Conservation (phyloP, 2,329 filamentous ascomycete genomes). For the Claviceps africana region DNA sequence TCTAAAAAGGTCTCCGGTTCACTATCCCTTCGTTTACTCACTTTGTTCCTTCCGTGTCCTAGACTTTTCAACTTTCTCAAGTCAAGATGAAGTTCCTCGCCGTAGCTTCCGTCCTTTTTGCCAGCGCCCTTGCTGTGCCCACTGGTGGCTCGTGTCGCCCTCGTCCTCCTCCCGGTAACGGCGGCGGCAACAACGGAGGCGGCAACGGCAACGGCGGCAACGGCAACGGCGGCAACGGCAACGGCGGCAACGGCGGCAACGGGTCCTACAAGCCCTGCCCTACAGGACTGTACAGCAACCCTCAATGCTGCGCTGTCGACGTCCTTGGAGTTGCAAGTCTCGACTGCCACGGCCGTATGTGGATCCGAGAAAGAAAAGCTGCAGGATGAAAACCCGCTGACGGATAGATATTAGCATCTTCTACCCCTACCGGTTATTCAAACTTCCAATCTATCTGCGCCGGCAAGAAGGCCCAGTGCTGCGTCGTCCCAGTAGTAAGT, state of each 20-base stretch:
- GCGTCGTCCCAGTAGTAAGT: constrained; percentile 1
- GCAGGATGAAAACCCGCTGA: background rate
- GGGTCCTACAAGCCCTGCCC: constrained; percentile 1
- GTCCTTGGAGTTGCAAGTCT: constrained; percentile 7
- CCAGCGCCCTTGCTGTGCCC: constrained; percentile 8
- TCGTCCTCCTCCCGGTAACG: background rate
- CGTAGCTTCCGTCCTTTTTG: constrained; percentile 7
- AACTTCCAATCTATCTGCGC: background rate
- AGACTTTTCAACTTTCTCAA: background rate
- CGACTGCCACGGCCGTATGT: constrained; percentile 7
- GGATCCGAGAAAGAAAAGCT: accelerated
- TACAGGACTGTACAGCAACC: constrained; percentile 5
- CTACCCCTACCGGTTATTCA: background rate
- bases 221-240: background rate
- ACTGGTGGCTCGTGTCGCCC: constrained; percentile 2
- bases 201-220: background rate
- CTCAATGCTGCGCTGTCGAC: constrained; percentile 7
- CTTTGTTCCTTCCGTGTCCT: background rate
- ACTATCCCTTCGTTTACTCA: background rate
- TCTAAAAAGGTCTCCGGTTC: background rate
- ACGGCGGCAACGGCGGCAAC: background rate
- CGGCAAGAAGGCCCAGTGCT: background rate
- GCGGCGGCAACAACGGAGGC: background rate
- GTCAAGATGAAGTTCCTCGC: constrained; percentile 9
- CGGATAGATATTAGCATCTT: background rate